Conservation (phyloP, 441 rosid genomes). For the Brassica balearica region DNA sequence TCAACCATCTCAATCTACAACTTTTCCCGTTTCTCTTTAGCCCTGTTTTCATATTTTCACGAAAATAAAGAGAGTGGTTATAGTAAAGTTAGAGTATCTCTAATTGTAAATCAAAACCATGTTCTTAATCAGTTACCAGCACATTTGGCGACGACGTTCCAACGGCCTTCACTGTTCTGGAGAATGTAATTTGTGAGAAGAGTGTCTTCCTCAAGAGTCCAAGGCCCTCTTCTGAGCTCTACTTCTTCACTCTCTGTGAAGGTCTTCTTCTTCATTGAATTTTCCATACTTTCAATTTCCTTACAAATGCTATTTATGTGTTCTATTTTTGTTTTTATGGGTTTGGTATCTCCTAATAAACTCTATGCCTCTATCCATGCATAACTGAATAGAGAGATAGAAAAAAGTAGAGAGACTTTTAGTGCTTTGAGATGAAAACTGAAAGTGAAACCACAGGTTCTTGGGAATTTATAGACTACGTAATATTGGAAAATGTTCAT, state of each 20-base stretch:
- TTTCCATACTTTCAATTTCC: slow-evolving; percentile 7
- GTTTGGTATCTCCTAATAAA: slow-evolving; percentile 7
- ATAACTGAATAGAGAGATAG: not conserved
- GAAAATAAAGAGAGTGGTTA: not conserved
- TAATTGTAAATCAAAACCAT: not conserved
- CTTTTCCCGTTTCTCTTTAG: slow-evolving; percentile 69
- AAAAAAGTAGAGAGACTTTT: slow-evolving; percentile 2
- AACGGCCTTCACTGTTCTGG: slow-evolving; percentile 62
- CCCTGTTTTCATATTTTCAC: slow-evolving; percentile 41
- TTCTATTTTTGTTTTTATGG: not conserved
- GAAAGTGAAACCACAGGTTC: slow-evolving; percentile 19
- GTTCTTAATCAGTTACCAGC: slow-evolving; percentile 44
- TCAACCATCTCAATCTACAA: slow-evolving; percentile 69
- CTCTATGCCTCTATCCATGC: slow-evolving; percentile 23
- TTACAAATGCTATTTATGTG: slow-evolving; percentile 7
- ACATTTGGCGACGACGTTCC: slow-evolving; percentile 63
- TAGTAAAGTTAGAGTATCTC: not conserved
- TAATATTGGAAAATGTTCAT: slow-evolving; percentile 25
- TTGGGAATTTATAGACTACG: slow-evolving; percentile 28
- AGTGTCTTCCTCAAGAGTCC: slow-evolving; percentile 74
- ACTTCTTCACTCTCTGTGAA: slow-evolving; percentile 44
- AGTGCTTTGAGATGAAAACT: slow-evolving; percentile 33
- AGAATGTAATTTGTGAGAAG: slow-evolving; percentile 55
- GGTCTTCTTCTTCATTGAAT: slow-evolving; percentile 14
- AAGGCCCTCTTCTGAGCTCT: slow-evolving; percentile 67